Conservation (phyloP, 148 eudicot species). For the Persicaria maculosa region DNA sequence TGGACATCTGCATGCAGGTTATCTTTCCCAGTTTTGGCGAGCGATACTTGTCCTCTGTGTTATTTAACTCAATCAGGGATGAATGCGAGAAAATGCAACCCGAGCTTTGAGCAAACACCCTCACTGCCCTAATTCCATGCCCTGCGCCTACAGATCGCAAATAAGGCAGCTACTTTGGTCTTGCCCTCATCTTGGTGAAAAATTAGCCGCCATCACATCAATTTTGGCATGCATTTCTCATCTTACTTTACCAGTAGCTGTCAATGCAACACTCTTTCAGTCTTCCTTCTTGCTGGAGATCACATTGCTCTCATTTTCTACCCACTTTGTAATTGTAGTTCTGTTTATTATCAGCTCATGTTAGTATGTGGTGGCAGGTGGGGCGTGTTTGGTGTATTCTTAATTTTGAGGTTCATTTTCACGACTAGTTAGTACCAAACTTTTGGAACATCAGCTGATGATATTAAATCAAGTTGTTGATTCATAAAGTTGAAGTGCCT, state of each 20-base stretch:
- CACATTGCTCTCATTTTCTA: neutral
- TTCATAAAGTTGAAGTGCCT: neutral
- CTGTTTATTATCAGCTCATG: neutral
- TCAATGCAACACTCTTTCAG: neutral
- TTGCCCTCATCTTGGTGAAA: neutral
- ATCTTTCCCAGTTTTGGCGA: constrained; percentile 79
- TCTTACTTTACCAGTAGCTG: constrained; percentile 4
- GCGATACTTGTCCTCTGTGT: constrained; percentile 53
- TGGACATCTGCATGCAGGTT: constrained; percentile 29
- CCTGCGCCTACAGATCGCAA: constrained; percentile 1
- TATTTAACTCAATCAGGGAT: constrained; percentile 62
- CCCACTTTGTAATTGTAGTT: neutral
- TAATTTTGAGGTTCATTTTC: neutral
- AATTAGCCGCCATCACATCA: neutral
- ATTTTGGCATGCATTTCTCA: neutral
- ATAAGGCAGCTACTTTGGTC: neutral
- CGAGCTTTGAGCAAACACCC: constrained; percentile 16
- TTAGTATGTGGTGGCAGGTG: neutral
- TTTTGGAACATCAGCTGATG: neutral
- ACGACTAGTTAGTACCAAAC: neutral
- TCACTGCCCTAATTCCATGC: neutral
- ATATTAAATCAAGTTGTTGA: neutral
- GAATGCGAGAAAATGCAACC: constrained; percentile 67
- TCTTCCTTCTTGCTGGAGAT: too few relatives aligned
- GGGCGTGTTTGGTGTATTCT: neutral